phyloP scores from a whole-genome alignment of 1,139 yeast genomes.

The Lodderomyces jiufengensis region DNA sequence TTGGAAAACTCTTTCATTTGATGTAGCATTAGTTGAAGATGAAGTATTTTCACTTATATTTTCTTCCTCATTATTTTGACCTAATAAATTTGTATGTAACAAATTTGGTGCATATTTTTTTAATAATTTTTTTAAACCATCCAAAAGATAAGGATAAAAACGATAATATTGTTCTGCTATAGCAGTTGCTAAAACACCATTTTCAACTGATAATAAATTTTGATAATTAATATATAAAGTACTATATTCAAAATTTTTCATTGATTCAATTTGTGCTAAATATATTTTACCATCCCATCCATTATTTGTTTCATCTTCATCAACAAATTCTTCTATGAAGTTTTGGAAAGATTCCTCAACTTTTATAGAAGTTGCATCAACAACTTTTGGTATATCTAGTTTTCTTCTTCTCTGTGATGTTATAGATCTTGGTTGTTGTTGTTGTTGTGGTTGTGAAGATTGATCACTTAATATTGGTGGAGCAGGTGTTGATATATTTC shows the following conservation, averaged over 20 bases:
- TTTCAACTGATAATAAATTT: constrained; percentile 71
- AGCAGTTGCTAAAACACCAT: constrained; percentile 88
- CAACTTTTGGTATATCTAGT: constrained; percentile 77
- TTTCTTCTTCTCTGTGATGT: constrained; percentile 45
- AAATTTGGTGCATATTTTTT: constrained; percentile 75
- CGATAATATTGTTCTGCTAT: constrained; percentile 88
- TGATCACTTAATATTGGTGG: constrained; percentile 13
- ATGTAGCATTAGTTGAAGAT: constrained; percentile 27
- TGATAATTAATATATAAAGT: constrained; percentile 84
- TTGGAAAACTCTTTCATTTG: constrained; percentile 76
- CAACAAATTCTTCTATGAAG: constrained; percentile 67
- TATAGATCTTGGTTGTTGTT: constrained; percentile 7
- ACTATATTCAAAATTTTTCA: constrained; percentile 71
- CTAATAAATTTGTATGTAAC: constrained; percentile 46
- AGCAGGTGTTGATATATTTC: constrained; percentile 21
- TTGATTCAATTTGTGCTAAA: constrained; percentile 74
- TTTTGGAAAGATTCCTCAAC: constrained; percentile 88
- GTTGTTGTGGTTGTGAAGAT: neutral
- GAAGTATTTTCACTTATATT: constrained; percentile 15
- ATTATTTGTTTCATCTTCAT: constrained; percentile 32
- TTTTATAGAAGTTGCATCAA: constrained; percentile 89
- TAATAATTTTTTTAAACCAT: constrained; percentile 70
- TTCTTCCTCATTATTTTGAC: constrained; percentile 22
- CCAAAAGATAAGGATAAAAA: constrained; percentile 78
- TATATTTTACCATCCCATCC: constrained; percentile 58